Evolutionary conservation across 805 yeast species (phyloP), one percentile per base, ranked within the genome.

Genomic region (Starmerella asiatica): DNA sequence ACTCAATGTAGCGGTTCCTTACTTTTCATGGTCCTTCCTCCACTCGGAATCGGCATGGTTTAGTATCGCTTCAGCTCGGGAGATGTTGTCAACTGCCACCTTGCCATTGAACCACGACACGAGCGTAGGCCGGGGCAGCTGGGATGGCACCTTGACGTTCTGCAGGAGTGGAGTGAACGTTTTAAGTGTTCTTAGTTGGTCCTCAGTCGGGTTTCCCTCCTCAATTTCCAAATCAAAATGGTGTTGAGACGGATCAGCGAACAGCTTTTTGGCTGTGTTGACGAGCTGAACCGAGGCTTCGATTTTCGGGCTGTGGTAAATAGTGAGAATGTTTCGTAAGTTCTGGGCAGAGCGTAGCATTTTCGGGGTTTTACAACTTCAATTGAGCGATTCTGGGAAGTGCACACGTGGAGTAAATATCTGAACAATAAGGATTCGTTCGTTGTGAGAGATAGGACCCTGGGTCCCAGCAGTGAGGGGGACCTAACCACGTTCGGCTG

Each of bases 41-140:
- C 19, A 15, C 20, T 32, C 34, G 9, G 34, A 34, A 31, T 40
- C 39, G 6, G 42, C 37, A 9, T 18, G 18, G 16, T 41, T 61
- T 45, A 73, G 56, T 37, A 73, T 64, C 38, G 64, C 54, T 40
- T 62, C 58, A 31, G 76, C 60, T 2, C 64, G 57, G 5, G 56
- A 51, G 36, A 62, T 66, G 37, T 59, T 57, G 47, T 71, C 65
- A 30, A 69, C 65, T 2, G 81, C 80, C 19, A 74, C 60, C 53
- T 63, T 52, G 36, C 68, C 66, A 48, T 72, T 65, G 46, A 70
- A 73, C 80, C 81, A 76, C 56, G 76, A 80, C 14, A 76, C 77
- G 15, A 74, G 60, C 32, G 73, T 57, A 1, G 78, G 78, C 49
- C 61, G 46, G 57, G 64, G 46, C 53, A 46, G 15, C 27, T 44